These are phyloP conservation scores for Linnemannia elongata DNA, from an alignment of 192 early-diverging fungal genomes.

Conservation along the genomic window DNA sequence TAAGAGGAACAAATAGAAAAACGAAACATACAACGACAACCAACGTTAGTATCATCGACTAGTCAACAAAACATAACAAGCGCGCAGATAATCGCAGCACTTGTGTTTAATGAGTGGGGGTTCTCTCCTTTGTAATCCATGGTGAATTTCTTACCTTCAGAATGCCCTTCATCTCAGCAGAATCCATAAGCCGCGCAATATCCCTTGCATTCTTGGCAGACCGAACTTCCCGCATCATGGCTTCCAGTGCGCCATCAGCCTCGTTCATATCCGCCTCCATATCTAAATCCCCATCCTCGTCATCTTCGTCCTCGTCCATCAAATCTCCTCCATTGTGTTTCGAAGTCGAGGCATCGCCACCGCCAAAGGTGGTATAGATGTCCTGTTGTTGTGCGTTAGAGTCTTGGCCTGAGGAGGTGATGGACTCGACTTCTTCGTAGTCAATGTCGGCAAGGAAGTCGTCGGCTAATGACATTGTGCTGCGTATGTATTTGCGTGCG, in stretches of 20 bases:
- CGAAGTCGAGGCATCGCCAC: background rate
- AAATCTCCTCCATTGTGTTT: constrained; percentile 47
- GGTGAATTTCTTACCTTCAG: constrained; percentile 62
- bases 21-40: no score
- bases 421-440: constrained; percentile 63
- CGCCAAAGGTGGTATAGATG: background rate
- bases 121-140: background rate
- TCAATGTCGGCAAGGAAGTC: constrained; percentile 90
- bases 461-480: constrained; percentile 82
- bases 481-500: no score
- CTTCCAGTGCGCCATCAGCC: constrained; percentile 32
- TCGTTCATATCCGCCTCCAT: constrained; percentile 28
- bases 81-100: no score
- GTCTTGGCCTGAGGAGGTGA: constrained; percentile 46
- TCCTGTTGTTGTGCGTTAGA: background rate
- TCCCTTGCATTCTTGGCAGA: constrained; percentile 69
- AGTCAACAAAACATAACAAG: no score
- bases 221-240: constrained; percentile 56
- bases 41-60: no score
- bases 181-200: constrained; percentile 75
- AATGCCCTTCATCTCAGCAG: constrained; percentile 70
- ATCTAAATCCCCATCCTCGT: constrained; percentile 63
- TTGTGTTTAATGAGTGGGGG: background rate
- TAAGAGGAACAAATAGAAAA: background rate
- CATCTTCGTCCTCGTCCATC: constrained; percentile 60